Evolutionary conservation across 1,284 basidiomycete species (phyloP), one percentile per base, ranked within the genome.

Genomic region (Porodaedalea pini): DNA sequence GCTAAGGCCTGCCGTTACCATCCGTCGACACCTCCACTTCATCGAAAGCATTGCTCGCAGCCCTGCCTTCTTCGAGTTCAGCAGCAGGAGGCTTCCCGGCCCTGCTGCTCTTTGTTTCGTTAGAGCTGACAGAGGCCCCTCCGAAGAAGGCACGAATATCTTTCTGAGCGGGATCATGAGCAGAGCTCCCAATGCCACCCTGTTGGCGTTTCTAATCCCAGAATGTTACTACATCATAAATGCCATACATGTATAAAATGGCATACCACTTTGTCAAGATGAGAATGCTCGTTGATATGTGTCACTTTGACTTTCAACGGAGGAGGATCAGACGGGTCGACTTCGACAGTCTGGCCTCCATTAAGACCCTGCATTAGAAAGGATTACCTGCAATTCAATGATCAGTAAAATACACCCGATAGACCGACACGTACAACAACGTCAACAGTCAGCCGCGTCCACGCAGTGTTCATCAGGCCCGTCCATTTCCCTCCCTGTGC

Each of bases 91-190:
- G 21, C 25, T 17, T 25, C 3, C 15, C 23, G 5, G 13, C 13
- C 5, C 15, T 29, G 21, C 31, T 43, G 3, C 39, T n/a, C 17
- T 25, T 39, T 32, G n/a, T 31, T 7, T 36, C 27, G 2, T 41
- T 56, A 11, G 50, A 19, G 25, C 27, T 51, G 40, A 56, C 49
- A 15, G 57, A 61, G n/a, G 62, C 75, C 2, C 85, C 85, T n/a
- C 78, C 81, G 65, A 94, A 90, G 75, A 92, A 93, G 3, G 81
- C 79, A 15, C 87, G 80, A 57, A 94, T 85, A 64, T 86, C 82
- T 62, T 80, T 78, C 68, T 94, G 92, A 58, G 82, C 82, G 31
- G 85, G 82, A 66, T 95, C 92, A 64, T 85, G 79, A 0, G 82
- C 81, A 7, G 79, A 70, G 44, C 83, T 86, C 2, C 89, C 87